A percentile compares a stretch with the other conserved stretches of the same genome.
Evolutionary conservation across 257 asterid species (phyloP).

Genomic region (Salvia splendens): DNA sequence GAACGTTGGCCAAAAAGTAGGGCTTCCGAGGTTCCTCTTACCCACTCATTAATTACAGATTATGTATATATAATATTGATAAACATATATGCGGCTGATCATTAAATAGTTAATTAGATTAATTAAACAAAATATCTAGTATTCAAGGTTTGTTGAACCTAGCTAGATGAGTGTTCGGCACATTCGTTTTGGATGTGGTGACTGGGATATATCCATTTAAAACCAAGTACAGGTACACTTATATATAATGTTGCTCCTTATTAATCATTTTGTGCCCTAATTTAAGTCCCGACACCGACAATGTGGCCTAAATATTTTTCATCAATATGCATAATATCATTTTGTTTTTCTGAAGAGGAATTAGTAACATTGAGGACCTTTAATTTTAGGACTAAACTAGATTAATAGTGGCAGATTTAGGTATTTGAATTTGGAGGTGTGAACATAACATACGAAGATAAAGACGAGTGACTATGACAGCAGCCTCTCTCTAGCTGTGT

Average conservation of each 20-base stretch:
- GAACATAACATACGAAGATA: too few relatives aligned
- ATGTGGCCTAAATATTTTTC: neutral
- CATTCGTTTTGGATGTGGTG: too few relatives aligned
- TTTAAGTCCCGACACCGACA: neutral
- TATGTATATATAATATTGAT: too few relatives aligned
- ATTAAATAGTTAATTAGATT: neutral
- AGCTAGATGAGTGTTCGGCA: too few relatives aligned
- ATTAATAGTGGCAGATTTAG: too few relatives aligned
- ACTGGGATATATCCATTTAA: neutral
- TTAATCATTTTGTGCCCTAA: neutral
- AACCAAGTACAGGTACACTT: neutral
- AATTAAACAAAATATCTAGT: neutral
- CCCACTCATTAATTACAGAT: neutral
- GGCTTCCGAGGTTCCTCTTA: conserved; percentile 56
- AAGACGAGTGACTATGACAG: too few relatives aligned
- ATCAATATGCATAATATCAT: neutral
- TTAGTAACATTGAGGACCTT: too few relatives aligned
- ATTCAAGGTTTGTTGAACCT: neutral
- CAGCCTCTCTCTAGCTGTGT: too few relatives aligned
- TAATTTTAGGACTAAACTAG: too few relatives aligned
- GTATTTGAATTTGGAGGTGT: too few relatives aligned
- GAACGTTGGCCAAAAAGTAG: conserved; percentile 57
- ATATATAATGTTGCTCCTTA: neutral
- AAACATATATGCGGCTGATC: neutral
- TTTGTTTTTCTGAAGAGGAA: neutral